A percentile compares a stretch with the other conserved stretches of the same genome.
phyloP scores from a whole-genome alignment of 306 rosid species.

The Bauhinia variegata region DNA sequence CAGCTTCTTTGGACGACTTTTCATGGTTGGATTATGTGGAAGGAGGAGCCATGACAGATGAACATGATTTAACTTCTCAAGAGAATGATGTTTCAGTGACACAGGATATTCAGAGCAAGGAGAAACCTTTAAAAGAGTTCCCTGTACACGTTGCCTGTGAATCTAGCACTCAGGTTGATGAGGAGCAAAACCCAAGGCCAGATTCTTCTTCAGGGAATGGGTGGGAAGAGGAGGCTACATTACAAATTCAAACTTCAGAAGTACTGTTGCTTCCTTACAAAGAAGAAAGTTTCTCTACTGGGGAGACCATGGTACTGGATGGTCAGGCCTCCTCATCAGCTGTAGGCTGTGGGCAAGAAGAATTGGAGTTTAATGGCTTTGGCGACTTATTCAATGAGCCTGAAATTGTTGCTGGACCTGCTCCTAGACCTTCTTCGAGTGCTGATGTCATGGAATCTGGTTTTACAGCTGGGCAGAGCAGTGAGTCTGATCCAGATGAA shows the following conservation, averaged over 20 bases:
- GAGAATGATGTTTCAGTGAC: constrained; percentile 38
- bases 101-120: constrained; percentile 50
- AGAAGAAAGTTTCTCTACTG: constrained; percentile 56
- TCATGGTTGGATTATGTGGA: constrained; percentile 87
- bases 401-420: constrained; percentile 70
- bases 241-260: constrained; percentile 73
- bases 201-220: constrained; percentile 52
- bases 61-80: constrained; percentile 43
- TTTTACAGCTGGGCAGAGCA: constrained; percentile 48
- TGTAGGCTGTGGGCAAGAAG: constrained; percentile 63
- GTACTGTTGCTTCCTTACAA: constrained; percentile 78
- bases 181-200: constrained; percentile 39
- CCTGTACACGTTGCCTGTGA: constrained; percentile 48
- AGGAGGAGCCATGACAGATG: constrained; percentile 43
- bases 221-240: constrained; percentile 74
- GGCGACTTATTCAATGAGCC: constrained; percentile 89
- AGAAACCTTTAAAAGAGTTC: constrained; percentile 35
- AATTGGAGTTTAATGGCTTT: constrained; percentile 68
- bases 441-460: constrained; percentile 57
- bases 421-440: constrained; percentile 59
- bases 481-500: constrained; percentile 96
- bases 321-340: constrained; percentile 64
- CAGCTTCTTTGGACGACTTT: constrained; percentile 46
- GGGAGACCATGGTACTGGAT: constrained; percentile 49
- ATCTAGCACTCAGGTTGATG: constrained; percentile 44